Evolutionary conservation across 106 monocot species (phyloP), one percentile per base, ranked within the genome.

Genomic region (Gastrodia elata): DNA sequence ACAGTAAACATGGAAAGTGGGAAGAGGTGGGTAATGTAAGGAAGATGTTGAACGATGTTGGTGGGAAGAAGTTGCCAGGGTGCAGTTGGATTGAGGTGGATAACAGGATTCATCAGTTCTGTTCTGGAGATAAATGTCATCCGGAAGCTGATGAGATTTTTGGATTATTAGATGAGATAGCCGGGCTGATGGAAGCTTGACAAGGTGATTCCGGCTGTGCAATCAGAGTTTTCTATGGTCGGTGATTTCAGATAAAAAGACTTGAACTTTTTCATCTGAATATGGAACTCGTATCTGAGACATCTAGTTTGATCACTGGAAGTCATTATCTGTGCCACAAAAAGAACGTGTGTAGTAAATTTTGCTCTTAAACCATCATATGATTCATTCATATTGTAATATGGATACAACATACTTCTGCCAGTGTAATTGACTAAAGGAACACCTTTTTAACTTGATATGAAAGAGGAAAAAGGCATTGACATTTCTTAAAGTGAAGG

Each of bases 81-180:
- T 98, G 93, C 52, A 98, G 98, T 70, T 98, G 98, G 93, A 84
- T 98, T 55, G 98, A 98, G 73, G 49, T 87, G 7, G 85, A 98
- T 20, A 75, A 70, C 35, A 73, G 85, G 43, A 83, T 91, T 68
- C 78, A 82, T 35, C 84, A 79, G 40, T 98, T 98, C 77, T 85
- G 83, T 75, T 93, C 93, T 34, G 70, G 85, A 48, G 93, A 93
- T 75, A 84, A 80, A 25, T 15, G 70, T 30, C 90, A 93, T 58
- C 68, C 84, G 24, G 70, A 57, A 39, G 61, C 84, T 30, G 82
- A 85, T 39, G 88, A 87, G 52, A 89, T 98, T 32, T 79, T 78
- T 71, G 38, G 56, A 14, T 27, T 88, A 1, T 76, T 93, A 48
- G 86, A 90, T 36, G 74, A 73, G 57, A 76, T 88, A 43, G 68